A percentile compares a stretch with the other conserved stretches of the same genome.
These are phyloP conservation scores for Lentinus tigrinus DNA, from an alignment of 768 basidiomycete species.

Conservation along the genomic window DNA sequence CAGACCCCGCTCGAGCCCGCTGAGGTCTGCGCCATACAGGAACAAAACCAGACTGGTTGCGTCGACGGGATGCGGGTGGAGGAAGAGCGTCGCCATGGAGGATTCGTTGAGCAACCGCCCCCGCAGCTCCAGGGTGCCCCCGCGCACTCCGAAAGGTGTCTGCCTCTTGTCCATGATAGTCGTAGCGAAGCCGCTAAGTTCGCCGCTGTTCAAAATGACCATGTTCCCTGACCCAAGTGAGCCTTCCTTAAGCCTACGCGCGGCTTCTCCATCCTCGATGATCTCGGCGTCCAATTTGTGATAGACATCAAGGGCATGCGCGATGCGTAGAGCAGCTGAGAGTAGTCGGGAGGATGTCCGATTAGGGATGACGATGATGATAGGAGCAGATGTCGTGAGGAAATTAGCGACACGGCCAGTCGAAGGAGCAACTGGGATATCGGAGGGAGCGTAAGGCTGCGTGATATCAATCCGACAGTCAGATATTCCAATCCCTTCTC, in stretches of 20 bases:
- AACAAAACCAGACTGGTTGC: constrained; percentile 45
- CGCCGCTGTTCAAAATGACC: constrained; percentile 50
- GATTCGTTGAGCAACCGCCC: constrained; percentile 14
- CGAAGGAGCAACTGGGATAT: constrained; percentile 14
- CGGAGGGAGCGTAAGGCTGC: constrained; percentile 5
- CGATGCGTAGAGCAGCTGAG: constrained; percentile 62
- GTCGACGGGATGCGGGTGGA: constrained; percentile 60
- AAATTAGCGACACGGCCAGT: constrained; percentile 68
- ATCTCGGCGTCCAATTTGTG: constrained; percentile 72
- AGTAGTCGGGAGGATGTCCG: constrained; percentile 33
- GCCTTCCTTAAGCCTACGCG: constrained; percentile 17
- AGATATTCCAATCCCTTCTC: not conserved
- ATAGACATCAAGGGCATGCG: constrained; percentile 65
- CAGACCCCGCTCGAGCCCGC: constrained; percentile 63
- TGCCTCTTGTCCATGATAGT: constrained; percentile 12
- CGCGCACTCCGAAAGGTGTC: constrained; percentile 19
- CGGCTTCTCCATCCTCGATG: constrained; percentile 41
- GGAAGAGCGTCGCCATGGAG: constrained; percentile 52
- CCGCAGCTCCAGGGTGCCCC: constrained; percentile 10
- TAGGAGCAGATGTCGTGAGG: constrained; percentile 49
- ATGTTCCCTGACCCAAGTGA: constrained; percentile 47
- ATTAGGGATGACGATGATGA: constrained; percentile 54
- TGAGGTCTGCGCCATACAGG: constrained; percentile 53
- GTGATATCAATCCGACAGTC: not conserved
- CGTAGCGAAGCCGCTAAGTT: constrained; percentile 24